Conservation (phyloP, 768 basidiomycete genomes). For the Suillus hirtellus region DNA sequence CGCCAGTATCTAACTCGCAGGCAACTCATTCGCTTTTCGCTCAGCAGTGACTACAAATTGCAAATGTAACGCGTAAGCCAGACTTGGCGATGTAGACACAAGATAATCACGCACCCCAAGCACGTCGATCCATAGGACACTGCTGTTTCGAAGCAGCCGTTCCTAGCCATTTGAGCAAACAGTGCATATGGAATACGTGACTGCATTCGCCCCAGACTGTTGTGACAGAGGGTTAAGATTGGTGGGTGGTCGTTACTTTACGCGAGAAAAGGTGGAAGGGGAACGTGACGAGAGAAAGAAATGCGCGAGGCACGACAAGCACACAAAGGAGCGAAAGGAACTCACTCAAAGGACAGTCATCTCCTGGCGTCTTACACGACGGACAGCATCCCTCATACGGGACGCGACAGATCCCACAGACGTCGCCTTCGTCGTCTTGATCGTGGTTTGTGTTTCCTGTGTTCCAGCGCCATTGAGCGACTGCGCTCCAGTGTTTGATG, state of each 20-base stretch:
- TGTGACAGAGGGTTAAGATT: not conserved
- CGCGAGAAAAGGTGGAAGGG: not conserved
- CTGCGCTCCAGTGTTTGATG: conserved; percentile 84
- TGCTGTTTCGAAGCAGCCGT: conserved; percentile 89
- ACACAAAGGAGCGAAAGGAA: conserved; percentile 17
- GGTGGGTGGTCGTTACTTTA: not conserved
- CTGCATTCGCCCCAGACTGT: conserved; percentile 97
- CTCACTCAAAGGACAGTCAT: conserved; percentile 90
- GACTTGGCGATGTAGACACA: not conserved
- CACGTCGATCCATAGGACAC: conserved; percentile 96
- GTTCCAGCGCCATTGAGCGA: conserved; percentile 91
- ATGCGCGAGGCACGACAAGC: conserved; percentile 10
- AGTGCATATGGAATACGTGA: conserved; percentile 99
- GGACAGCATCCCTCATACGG: conserved; percentile 96
- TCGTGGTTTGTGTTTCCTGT: conserved; percentile 33
- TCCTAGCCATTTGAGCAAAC: conserved; percentile 93
- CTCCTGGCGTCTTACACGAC: conserved; percentile 94
- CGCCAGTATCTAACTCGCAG: conserved; percentile 5
- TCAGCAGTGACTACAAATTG: conserved; percentile 50
- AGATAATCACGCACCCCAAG: conserved; percentile 70
- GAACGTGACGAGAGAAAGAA: conserved; percentile 1
- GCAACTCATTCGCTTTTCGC: conserved; percentile 40
- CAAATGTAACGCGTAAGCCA: not conserved
- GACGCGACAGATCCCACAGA: conserved; percentile 88
- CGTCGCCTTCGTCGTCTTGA: conserved; percentile 54